Conservation (phyloP, 129 eudicot genomes). For the Pulicaria dysenterica region DNA sequence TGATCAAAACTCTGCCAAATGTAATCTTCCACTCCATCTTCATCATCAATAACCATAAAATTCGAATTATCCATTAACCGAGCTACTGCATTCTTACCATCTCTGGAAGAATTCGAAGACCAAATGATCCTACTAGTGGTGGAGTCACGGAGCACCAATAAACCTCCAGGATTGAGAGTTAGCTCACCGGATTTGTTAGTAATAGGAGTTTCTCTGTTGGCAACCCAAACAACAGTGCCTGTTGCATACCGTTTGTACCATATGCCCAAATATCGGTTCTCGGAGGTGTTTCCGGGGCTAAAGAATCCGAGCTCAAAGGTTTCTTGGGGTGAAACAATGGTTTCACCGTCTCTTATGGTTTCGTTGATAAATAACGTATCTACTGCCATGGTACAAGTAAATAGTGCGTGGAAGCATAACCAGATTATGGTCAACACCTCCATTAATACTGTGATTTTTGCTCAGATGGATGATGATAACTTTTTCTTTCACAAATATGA, state of each 20-base stretch:
- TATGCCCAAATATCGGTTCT: conserved; percentile 29
- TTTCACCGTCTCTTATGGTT: conserved; percentile 25
- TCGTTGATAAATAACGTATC: conserved; percentile 23
- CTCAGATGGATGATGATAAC: no score
- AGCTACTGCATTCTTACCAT: not conserved
- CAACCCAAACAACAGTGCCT: conserved; percentile 32
- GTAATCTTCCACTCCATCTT: conserved; percentile 10
- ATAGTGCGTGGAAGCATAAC: not conserved
- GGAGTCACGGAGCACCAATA: conserved; percentile 15
- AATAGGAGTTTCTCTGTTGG: conserved; percentile 32
- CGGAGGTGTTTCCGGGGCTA: not conserved
- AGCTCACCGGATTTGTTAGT: conserved; percentile 21
- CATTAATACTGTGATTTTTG: no score
- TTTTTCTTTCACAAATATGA: no score
- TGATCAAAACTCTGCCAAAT: conserved; percentile 42
- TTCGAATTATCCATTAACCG: conserved; percentile 21
- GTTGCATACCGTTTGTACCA: conserved; percentile 28
- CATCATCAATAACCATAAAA: conserved; percentile 15
- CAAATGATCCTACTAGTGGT: conserved; percentile 11
- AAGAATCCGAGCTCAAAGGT: conserved; percentile 38
- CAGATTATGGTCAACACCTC: no score
- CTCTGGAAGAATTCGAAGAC: conserved; percentile 8
- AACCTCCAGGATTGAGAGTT: conserved; percentile 17
- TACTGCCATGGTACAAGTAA: not conserved
- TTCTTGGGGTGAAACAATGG: conserved; percentile 1